These are phyloP conservation scores for Scleroderma citrinum DNA, from an alignment of 768 basidiomycete genomes.

Conservation along the genomic window DNA sequence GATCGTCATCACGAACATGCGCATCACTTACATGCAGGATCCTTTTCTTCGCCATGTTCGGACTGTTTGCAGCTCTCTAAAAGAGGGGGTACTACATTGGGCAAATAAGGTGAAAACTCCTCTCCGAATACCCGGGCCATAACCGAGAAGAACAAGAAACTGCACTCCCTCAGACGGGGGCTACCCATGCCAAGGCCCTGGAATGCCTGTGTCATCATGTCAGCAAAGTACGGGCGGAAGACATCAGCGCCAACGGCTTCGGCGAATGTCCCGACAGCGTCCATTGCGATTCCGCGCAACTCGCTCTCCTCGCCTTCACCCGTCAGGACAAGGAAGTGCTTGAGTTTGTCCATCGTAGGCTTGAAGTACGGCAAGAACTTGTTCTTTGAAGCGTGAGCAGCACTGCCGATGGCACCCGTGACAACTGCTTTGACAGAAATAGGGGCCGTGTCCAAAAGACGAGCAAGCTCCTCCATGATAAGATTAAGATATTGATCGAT, in stretches of 20 bases:
- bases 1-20: background rate
- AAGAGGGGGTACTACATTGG: constrained; percentile 81
- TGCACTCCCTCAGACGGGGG: constrained; percentile 86
- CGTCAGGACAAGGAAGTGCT: constrained; percentile 80
- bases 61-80: constrained; percentile 75
- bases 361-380: constrained; percentile 93
- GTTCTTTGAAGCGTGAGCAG: constrained; percentile 91
- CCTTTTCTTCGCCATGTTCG: constrained; percentile 65
- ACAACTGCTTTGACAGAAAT: constrained; percentile 87
- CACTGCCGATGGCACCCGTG: constrained; percentile 96
- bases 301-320: constrained; percentile 91
- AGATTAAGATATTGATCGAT: constrained; percentile 88
- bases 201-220: constrained; percentile 95
- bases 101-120: constrained; percentile 86
- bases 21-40: constrained; percentile 35
- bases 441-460: constrained; percentile 83
- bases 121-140: constrained; percentile 97
- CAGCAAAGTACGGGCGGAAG: constrained; percentile 94
- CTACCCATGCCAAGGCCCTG: constrained; percentile 82
- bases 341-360: constrained; percentile 81
- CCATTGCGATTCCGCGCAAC: constrained; percentile 95
- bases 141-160: constrained; percentile 97
- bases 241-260: constrained; percentile 93
- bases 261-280: constrained; percentile 97
- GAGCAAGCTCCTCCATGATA: constrained; percentile 91